phyloP scores from a whole-genome alignment of 768 basidiomycete genomes.

The Tulasnella sp. region DNA sequence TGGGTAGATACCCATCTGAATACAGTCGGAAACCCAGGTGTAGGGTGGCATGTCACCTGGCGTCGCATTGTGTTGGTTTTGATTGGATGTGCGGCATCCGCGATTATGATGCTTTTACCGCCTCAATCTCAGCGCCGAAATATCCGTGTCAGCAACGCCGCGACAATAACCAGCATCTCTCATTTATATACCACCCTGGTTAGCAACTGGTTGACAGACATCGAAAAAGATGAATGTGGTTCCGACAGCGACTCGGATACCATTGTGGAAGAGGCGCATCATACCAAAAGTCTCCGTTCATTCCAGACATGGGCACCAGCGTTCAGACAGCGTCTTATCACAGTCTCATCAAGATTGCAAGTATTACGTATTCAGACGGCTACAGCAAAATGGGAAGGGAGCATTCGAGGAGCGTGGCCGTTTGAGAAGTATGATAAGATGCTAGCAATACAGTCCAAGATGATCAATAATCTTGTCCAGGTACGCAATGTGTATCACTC shows the following conservation, averaged over 20 bases:
- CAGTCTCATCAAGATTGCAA: constrained; percentile 26
- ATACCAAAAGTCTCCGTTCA: constrained; percentile 16
- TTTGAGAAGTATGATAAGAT: constrained; percentile 34
- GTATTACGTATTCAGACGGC: constrained; percentile 27
- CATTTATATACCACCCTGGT: constrained; percentile 33
- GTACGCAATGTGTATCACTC: constrained; percentile 19
- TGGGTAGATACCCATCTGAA: constrained; percentile 43
- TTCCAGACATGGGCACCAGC: constrained; percentile 19
- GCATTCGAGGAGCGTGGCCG: constrained; percentile 41
- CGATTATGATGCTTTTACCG: constrained; percentile 43
- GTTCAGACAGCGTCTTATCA: constrained; percentile 21
- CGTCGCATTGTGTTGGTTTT: constrained; percentile 38
- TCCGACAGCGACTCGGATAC: constrained; percentile 17
- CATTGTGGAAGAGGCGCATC: constrained; percentile 21
- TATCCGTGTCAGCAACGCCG: constrained; percentile 34
- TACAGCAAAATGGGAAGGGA: constrained; percentile 38
- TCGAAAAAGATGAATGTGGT: constrained; percentile 9
- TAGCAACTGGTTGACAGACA: constrained; percentile 30
- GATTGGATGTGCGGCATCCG: constrained; percentile 38
- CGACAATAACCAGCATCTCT: constrained; percentile 30
- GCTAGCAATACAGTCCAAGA: constrained; percentile 30
- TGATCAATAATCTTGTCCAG: constrained; percentile 31
- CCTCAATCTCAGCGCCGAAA: constrained; percentile 37
- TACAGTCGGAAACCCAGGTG: constrained; percentile 36
- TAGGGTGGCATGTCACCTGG: constrained; percentile 43